Evolutionary conservation across 495 filamentous ascomycete genomes (phyloP).

Genomic region (Xylaria scruposa): DNA sequence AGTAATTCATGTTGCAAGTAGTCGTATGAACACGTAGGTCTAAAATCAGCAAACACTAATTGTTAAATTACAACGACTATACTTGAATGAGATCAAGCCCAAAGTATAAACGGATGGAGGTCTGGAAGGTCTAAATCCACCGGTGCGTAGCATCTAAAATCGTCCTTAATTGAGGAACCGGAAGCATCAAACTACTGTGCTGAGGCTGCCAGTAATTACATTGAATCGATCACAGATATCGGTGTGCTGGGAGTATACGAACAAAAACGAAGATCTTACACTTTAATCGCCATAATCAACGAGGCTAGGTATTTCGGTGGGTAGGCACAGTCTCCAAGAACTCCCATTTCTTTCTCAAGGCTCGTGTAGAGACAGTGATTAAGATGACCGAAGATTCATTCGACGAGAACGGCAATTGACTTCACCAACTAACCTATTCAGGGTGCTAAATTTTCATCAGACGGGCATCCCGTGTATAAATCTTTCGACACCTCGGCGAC

Average conservation of each 20-base stretch:
- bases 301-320: conserved; percentile 59
- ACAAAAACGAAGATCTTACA: conserved; percentile 62
- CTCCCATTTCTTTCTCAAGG: neutral
- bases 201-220: neutral
- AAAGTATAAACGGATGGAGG: neutral
- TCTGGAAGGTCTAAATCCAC: neutral
- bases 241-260: neutral
- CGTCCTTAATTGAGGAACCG: neutral
- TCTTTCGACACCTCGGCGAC: conserved; percentile 52
- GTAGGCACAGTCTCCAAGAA: neutral
- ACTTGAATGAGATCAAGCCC: too few relatives aligned
- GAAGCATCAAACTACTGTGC: neutral
- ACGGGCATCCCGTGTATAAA: conserved; percentile 33
- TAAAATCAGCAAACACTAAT: neutral
- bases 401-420: neutral
- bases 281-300: conserved; percentile 68
- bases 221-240: neutral
- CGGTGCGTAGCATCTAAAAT: neutral
- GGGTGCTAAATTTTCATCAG: neutral
- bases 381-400: neutral
- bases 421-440: neutral
- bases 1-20: neutral
- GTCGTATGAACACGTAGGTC: neutral
- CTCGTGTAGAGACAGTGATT: neutral
- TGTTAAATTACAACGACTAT: neutral